Conservation (phyloP, 768 basidiomycete species). For the Russula vinacea region DNA sequence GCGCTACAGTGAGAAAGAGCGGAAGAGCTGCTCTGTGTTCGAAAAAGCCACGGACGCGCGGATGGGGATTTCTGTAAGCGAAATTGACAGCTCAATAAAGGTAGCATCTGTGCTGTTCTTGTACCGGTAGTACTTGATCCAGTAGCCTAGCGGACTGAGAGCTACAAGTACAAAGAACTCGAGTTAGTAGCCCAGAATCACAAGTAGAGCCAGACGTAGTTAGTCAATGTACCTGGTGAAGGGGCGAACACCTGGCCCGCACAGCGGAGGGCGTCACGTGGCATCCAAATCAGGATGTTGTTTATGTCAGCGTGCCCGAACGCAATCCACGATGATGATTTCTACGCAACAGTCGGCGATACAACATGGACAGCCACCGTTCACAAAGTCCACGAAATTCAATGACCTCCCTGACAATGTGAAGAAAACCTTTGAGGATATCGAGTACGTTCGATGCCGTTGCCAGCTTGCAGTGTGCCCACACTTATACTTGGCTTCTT, state of each 20-base stretch:
- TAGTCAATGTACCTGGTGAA: too few relatives aligned
- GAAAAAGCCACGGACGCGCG: background rate
- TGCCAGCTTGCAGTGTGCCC: conserved; percentile 5
- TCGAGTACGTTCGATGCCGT: conserved; percentile 54
- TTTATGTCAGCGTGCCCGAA: too few relatives aligned
- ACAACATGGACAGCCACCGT: conserved; percentile 38
- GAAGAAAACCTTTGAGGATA: conserved; percentile 59
- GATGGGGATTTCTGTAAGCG: background rate
- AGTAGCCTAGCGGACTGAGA: background rate
- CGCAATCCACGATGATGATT: too few relatives aligned
- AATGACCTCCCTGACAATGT: conserved; percentile 75
- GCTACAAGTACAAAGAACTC: background rate
- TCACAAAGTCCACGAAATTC: conserved; percentile 66
- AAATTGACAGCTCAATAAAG: background rate
- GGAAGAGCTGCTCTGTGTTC: background rate
- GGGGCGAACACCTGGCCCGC: too few relatives aligned
- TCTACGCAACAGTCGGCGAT: conserved; percentile 19
- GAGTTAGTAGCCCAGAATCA: background rate
- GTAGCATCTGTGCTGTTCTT: too few relatives aligned
- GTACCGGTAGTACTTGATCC: background rate
- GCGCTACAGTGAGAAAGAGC: background rate
- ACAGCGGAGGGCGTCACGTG: too few relatives aligned
- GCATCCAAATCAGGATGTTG: too few relatives aligned
- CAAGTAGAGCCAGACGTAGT: too few relatives aligned
- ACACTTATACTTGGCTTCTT: conserved; percentile 22